Evolutionary conservation across 768 basidiomycete genomes (phyloP), one percentile per base, ranked within the genome.

Genomic region (Naganishia friedmannii): DNA sequence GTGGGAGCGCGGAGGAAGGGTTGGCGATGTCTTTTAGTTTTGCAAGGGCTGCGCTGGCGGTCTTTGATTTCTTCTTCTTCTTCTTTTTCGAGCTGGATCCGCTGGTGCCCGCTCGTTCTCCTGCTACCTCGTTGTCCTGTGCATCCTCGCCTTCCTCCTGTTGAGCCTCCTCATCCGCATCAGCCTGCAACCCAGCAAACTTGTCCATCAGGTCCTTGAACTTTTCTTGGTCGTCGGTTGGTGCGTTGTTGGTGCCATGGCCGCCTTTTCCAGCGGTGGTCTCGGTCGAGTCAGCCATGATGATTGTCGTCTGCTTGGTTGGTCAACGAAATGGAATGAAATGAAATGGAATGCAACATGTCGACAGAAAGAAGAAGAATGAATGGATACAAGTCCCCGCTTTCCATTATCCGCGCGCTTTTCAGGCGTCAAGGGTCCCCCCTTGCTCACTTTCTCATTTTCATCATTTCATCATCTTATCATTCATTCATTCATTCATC

Each of bases 11-110:
- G 53, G 73, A 53, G n/a, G 75, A 45, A 19, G 23, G 73, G 21
- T 77, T 69, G 7, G 42, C 2, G 42, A 13, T 42, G 42, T 58
- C 73, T 53, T 78, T 79, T 19, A 82, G 72, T 84, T 88, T 69
- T 84, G 79, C 28, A 83, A 82, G 71, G 28, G 79, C 78, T 67
- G 79, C 77, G n/a, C 76, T 72, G 3, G 78, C 86, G 82, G 90
- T 92, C 80, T 88, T 90, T 82, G 91, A 92, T 85, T 92, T 93
- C 83, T 93, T 82, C 77, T 82, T 93, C 84, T 90, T 92, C 82
- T 89, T 89, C 72, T 81, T 82, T 53, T 83, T 83, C 57, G 48
- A 26, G 21, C 26, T 34, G 60, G n/a, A n/a, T n/a, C 7, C 9
- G 60, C 1, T 19, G 34, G 13, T 17, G 60, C 7, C n/a, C 19